Evolutionary conservation across 768 basidiomycete genomes (phyloP), one percentile per base, ranked within the genome.

Genomic region (Pisolithus marmoratus): DNA sequence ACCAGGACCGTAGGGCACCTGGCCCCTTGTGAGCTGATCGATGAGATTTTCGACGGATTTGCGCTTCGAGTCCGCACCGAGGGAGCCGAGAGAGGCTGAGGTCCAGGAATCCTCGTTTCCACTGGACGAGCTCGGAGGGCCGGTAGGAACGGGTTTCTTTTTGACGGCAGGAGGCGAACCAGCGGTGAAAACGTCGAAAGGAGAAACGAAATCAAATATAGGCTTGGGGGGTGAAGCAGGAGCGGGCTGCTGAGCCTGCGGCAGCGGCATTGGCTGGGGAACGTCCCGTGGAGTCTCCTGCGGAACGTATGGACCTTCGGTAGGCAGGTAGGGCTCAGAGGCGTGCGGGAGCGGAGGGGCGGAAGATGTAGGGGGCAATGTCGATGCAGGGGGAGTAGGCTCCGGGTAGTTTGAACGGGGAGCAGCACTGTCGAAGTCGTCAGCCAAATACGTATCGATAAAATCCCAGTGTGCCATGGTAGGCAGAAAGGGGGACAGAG

Each of bases 121-220:
- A 49, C 71, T 75, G 34, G 76, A 72, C 12, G 72, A 47, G 46
- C 70, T 69, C 8, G 77, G 54, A 48, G 60, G 17, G 43, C 73
- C 71, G 43, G 72, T 55, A 11, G 83, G 85, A 3, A 80, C 79
- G 19, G 85, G 82, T 63, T 88, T 89, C 65, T 89, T 87, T 73
- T 85, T 87, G 50, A 78, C 65, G 17, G 42, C 23, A 24, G 75
- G 50, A 38, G 65, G 63, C 1, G 63, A 31, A n/a, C 76, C 70
- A 8, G 81, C 57, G n/a, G 69, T 76, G 43, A 92, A 76, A 23
- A 87, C 89, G 58, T 93, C 90, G 59, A 92, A 91, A 2, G 90
- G 84, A 46, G 88, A 90, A 46, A 85, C 77, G 54, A 88, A 92
- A 37, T 91, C 88, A 59, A 93, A 93, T 79, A 90, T 82, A 46